These are phyloP conservation scores for Mortierella sp. DNA, from an alignment of 371 early-diverging fungal species.

Conservation along the genomic window DNA sequence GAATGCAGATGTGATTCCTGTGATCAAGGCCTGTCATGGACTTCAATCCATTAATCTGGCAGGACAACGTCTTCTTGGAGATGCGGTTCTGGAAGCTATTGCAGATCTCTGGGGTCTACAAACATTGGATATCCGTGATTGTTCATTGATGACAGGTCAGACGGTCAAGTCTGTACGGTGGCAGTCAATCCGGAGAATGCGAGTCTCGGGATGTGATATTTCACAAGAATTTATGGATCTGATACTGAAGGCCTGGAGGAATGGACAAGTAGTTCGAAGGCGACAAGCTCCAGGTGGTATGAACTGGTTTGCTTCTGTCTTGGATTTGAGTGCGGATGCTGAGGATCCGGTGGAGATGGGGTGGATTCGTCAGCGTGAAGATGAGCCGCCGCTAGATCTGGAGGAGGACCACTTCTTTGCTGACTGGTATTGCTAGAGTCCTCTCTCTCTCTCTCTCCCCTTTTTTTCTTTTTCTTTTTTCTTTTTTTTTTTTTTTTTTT, in stretches of 20 bases:
- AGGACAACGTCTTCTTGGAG: constrained; percentile 38
- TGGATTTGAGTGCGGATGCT: constrained; percentile 35
- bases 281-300: too few species aligned
- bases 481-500: too few species aligned
- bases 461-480: too few species aligned
- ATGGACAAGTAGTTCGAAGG: background rate
- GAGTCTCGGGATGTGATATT: constrained; percentile 44
- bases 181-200: constrained; percentile 51
- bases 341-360: constrained; percentile 54
- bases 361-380: constrained; percentile 49
- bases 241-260: constrained; percentile 41
- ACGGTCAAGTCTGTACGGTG: constrained; percentile 38
- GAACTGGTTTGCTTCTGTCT: constrained; percentile 15
- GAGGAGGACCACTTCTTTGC: constrained; percentile 55
- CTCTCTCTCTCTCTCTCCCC: too few species aligned
- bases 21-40: constrained; percentile 41
- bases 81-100: constrained; percentile 32
- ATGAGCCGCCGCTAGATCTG: constrained; percentile 43
- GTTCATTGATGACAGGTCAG: constrained; percentile 38
- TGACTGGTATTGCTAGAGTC: constrained; percentile 33
- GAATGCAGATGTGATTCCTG: constrained; percentile 42
- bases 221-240: constrained; percentile 51
- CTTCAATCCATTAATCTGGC: constrained; percentile 43
- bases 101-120: constrained; percentile 48
- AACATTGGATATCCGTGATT: constrained; percentile 42